A percentile compares a stretch with the other conserved stretches of the same genome.
Evolutionary conservation across 176 grass and related monocot species (phyloP).

Genomic region (Echinochloa phyllopogon): DNA sequence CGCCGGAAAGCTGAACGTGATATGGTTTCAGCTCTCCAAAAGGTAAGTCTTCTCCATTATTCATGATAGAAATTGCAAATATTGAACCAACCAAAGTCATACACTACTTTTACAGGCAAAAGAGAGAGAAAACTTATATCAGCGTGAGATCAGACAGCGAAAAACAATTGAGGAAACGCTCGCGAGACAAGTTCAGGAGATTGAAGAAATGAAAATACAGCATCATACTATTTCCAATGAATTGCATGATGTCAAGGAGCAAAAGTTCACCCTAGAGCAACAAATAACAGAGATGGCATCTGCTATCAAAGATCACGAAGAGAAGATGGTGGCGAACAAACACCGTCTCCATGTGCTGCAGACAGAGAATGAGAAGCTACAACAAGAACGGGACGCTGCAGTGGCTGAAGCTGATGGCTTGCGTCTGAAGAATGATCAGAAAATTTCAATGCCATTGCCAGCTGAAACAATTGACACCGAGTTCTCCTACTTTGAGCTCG

Average conservation of each 20-base stretch:
- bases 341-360: slow-evolving; percentile 36
- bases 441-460: neutral
- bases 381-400: slow-evolving; percentile 48
- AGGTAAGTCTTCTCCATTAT: slow-evolving; percentile 46
- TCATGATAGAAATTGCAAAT: slow-evolving; percentile 6
- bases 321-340: slow-evolving; percentile 37
- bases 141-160: slow-evolving; percentile 55
- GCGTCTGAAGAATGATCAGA: slow-evolving; percentile 33
- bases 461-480: slow-evolving; percentile 44
- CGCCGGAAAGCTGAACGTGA: slow-evolving; percentile 60
- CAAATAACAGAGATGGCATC: slow-evolving; percentile 41
- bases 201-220: slow-evolving; percentile 44
- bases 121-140: slow-evolving; percentile 47
- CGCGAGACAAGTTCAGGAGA: slow-evolving; percentile 43
- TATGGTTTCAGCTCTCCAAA: slow-evolving; percentile 57
- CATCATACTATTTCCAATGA: slow-evolving; percentile 8
- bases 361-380: slow-evolving; percentile 46
- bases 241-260: slow-evolving; percentile 6
- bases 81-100: neutral
- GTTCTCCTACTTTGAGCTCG: slow-evolving; percentile 53
- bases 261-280: slow-evolving; percentile 33
- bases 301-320: slow-evolving; percentile 46
- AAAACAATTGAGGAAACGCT: slow-evolving; percentile 50
- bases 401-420: slow-evolving; percentile 44
- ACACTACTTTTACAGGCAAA: slow-evolving; percentile 45